A percentile compares a stretch with the other conserved stretches of the same genome.
phyloP scores from a whole-genome alignment of 2,329 filamentous ascomycete genomes.

The Monosporascus sp. region DNA sequence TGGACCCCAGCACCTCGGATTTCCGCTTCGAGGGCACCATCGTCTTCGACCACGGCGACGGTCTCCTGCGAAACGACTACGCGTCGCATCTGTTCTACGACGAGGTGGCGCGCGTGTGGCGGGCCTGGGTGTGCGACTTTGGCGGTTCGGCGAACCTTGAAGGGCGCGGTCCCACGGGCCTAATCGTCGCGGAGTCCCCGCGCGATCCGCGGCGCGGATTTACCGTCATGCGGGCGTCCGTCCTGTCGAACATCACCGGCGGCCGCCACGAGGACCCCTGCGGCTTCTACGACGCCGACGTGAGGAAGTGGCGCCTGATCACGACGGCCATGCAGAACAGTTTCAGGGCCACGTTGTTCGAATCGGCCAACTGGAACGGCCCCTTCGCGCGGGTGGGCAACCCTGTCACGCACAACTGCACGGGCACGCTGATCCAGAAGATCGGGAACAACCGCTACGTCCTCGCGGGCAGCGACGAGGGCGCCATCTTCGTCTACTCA shows the following conservation, averaged over 20 bases:
- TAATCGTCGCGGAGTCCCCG: neutral
- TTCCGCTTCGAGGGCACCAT: slow-evolving; percentile 1
- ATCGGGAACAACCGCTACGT: neutral
- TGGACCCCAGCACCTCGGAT: neutral
- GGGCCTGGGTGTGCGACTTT: slow-evolving; percentile 1
- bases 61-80: slow-evolving; percentile 1
- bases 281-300: neutral
- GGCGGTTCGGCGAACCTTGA: neutral
- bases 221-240: neutral
- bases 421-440: slow-evolving; percentile 1
- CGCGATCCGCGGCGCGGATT: slow-evolving; percentile 1
- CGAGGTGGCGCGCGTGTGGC: neutral
- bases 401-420: slow-evolving; percentile 1
- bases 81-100: slow-evolving; percentile 2
- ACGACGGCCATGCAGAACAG: neutral
- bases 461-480: neutral
- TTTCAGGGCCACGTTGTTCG: slow-evolving; percentile 1
- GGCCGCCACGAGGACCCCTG: slow-evolving; percentile 1
- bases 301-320: neutral
- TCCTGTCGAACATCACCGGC: neutral
- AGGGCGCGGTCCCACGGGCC: neutral
- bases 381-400: neutral
- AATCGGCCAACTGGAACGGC: neutral
- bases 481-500: neutral
- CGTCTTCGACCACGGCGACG: slow-evolving; percentile 2